Evolutionary conservation across 169 alveolate genomes (phyloP).

Genomic region (Plasmodium coatneyi): DNA sequence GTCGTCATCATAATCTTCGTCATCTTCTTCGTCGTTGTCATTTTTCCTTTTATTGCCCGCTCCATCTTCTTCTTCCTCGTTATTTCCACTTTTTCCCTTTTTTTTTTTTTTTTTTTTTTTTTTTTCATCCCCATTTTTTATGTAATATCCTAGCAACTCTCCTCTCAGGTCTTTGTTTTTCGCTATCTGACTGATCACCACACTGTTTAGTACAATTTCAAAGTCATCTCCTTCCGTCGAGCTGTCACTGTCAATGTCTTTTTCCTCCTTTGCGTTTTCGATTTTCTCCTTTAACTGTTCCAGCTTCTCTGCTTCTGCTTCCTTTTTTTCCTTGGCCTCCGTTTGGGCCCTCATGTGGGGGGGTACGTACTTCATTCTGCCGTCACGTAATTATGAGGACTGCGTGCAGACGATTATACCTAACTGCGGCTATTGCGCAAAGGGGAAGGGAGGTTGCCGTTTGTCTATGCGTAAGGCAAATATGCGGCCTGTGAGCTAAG

Average conservation of each 20-base stretch:
- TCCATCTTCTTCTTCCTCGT: conserved; percentile 16
- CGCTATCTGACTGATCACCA: conserved; percentile 55
- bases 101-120: conserved; percentile 64
- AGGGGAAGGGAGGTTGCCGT: not conserved
- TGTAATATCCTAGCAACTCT: conserved; percentile 65
- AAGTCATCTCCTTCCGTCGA: conserved; percentile 63
- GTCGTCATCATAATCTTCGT: conserved; percentile 4
- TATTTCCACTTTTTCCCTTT: not conserved
- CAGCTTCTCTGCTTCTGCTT: not conserved
- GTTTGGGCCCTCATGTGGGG: conserved; percentile 44
- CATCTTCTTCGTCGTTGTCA: conserved; percentile 4
- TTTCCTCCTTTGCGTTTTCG: conserved; percentile 22
- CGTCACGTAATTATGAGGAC: not conserved
- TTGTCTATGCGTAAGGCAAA: not conserved
- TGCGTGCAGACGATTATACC: not conserved
- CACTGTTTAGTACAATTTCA: conserved; percentile 70
- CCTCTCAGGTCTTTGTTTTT: conserved; percentile 73
- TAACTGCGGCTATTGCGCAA: not conserved
- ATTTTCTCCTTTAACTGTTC: conserved; percentile 21
- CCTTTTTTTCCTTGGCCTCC: conserved; percentile 43
- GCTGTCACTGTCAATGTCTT: conserved; percentile 33
- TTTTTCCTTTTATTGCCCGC: not conserved
- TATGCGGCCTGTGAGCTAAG: not conserved
- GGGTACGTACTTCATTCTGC: conserved; percentile 71
- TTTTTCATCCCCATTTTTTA: conserved; percentile 22